Conservation (phyloP, 768 basidiomycete species). For the Kwoniella botswanensis region DNA sequence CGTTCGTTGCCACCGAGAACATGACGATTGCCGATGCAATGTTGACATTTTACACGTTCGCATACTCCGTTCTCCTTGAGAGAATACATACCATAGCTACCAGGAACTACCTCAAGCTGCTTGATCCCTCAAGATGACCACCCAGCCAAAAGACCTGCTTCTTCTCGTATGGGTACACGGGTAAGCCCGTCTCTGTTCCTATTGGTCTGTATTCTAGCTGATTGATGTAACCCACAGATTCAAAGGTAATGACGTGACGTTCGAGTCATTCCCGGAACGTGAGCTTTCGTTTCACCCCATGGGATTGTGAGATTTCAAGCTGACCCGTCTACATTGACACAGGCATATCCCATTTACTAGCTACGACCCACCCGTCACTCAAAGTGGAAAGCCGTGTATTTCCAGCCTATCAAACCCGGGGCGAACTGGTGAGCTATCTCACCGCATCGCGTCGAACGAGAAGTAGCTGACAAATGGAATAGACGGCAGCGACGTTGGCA, state of each 20-base stretch:
- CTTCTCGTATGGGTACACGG: slow-evolving; percentile 59
- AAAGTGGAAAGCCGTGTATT: slow-evolving; percentile 78
- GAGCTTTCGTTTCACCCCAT: slow-evolving; percentile 3
- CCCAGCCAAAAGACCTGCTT: slow-evolving; percentile 46
- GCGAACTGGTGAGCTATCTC: slow-evolving; percentile 70
- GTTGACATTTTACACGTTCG: slow-evolving; percentile 7
- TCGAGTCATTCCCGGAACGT: slow-evolving; percentile 71
- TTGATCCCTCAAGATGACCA: neutral
- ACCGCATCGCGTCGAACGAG: neutral
- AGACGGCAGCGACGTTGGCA: slow-evolving; percentile 79
- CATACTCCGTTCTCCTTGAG: neutral
- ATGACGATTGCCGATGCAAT: neutral
- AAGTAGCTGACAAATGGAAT: slow-evolving; percentile 11
- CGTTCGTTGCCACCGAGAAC: slow-evolving; percentile 8
- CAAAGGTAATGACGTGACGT: slow-evolving; percentile 59
- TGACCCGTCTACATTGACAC: neutral
- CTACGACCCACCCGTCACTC: slow-evolving; percentile 67
- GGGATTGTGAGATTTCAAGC: no score
- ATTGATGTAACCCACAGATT: slow-evolving; percentile 40
- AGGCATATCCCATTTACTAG: slow-evolving; percentile 72
- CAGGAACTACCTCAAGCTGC: slow-evolving; percentile 40
- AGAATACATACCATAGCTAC: no score
- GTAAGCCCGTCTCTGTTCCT: slow-evolving; percentile 24
- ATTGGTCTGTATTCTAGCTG: neutral
- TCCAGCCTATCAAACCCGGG: slow-evolving; percentile 93